Conservation (phyloP, 1,139 yeast species). For the Magnusiomyces starmeri region DNA sequence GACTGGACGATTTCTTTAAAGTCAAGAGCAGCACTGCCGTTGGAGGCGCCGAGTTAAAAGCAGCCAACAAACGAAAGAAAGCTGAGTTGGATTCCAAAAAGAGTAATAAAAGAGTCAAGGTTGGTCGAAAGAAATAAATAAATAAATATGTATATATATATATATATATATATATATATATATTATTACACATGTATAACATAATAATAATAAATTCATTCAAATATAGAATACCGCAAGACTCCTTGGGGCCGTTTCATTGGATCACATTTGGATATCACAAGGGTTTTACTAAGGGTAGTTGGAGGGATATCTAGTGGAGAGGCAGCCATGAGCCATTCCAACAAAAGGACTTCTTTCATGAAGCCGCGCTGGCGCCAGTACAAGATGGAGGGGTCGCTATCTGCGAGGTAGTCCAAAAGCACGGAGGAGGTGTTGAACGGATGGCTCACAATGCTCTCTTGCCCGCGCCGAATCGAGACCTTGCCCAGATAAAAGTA, state of each 20-base stretch:
- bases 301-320: not conserved
- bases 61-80: conserved; percentile 26
- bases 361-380: not conserved
- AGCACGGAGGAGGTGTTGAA: not conserved
- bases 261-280: not conserved
- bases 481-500: too few relatives aligned
- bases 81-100: conserved; percentile 22
- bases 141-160: not conserved
- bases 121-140: conserved; percentile 11
- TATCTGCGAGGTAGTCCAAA: not conserved
- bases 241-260: not conserved
- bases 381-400: not conserved
- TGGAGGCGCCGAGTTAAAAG: conserved; percentile 17
- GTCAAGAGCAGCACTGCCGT: conserved; percentile 45
- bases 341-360: not conserved
- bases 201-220: not conserved
- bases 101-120: conserved; percentile 20
- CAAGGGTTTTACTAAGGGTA: not conserved
- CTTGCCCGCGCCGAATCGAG: not conserved
- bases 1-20: conserved; percentile 85
- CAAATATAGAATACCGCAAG: not conserved
- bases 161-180: not conserved
- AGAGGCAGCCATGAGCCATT: not conserved
- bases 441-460: not conserved
- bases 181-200: not conserved